A percentile compares a stretch with the other conserved stretches of the same genome.
phyloP scores from a whole-genome alignment of 177 flowering plant genomes.

The Vitis hybrid region DNA sequence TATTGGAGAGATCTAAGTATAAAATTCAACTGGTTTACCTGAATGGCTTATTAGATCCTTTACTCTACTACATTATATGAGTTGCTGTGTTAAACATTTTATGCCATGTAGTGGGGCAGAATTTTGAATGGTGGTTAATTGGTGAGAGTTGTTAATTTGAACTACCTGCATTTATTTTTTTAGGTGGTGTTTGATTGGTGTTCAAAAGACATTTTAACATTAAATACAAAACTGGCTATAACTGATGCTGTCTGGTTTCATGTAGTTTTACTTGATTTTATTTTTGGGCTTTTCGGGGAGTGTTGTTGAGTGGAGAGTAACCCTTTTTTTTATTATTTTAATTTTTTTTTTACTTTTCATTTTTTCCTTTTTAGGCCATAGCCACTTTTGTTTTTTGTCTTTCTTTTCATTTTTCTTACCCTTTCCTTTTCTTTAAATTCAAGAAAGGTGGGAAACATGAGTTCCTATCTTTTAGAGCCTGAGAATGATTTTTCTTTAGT shows the following conservation, averaged over 20 bases:
- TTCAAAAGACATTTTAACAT: background rate
- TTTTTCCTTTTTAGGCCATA: no score
- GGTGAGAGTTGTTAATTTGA: background rate
- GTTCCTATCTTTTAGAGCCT: no score
- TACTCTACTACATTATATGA: background rate
- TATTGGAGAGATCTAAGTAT: background rate
- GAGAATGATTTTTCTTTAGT: no score
- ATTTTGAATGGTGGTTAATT: background rate
- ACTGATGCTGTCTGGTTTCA: background rate
- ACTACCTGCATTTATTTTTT: background rate
- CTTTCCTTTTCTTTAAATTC: no score
- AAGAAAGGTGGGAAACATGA: no score
- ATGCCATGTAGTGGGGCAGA: background rate
- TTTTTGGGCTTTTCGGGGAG: background rate
- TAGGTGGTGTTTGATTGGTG: background rate
- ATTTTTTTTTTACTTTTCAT: no score
- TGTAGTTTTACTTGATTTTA: background rate
- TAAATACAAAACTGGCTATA: background rate
- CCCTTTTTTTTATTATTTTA: no score
- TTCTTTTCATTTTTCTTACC: no score
- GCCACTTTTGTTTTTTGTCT: no score
- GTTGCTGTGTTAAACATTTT: background rate
- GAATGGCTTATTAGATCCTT: background rate
- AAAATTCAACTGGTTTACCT: background rate
- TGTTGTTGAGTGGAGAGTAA: no score